Conservation (phyloP, 2,329 filamentous ascomycete species). For the Neurospora sp. region DNA sequence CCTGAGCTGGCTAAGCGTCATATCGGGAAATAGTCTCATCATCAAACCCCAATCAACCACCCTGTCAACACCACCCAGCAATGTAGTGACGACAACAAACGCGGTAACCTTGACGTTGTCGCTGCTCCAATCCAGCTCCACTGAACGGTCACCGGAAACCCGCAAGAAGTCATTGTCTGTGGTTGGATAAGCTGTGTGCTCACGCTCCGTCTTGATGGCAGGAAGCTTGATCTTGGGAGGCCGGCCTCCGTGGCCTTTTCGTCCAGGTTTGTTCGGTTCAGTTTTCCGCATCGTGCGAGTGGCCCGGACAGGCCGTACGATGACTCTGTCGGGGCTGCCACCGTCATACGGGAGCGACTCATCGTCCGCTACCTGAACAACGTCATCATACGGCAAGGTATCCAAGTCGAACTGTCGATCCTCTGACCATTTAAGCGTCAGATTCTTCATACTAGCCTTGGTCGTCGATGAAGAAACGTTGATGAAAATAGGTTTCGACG, state of each 20-base stretch:
- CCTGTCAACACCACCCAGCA: constrained; percentile 51
- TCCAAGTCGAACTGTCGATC: constrained; percentile 31
- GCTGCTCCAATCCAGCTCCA: constrained; percentile 32
- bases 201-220: constrained; percentile 20
- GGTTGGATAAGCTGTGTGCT: constrained; percentile 25
- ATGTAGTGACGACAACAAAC: constrained; percentile 46
- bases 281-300: background rate
- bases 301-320: background rate
- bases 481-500: constrained; percentile 30
- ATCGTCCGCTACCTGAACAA: constrained; percentile 24
- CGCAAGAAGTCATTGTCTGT: constrained; percentile 25
- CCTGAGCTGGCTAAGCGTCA: constrained; percentile 40
- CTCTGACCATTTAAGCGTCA: constrained; percentile 27
- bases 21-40: constrained; percentile 43
- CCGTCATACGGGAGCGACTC: constrained; percentile 10
- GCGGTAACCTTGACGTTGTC: constrained; percentile 41
- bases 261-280: constrained; percentile 2
- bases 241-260: constrained; percentile 11
- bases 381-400: constrained; percentile 32
- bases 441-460: constrained; percentile 17
- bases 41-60: constrained; percentile 53
- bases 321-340: background rate
- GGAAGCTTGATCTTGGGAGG: constrained; percentile 21
- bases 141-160: constrained; percentile 19
- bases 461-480: constrained; percentile 22